A percentile compares a stretch with the other conserved stretches of the same genome.
Evolutionary conservation across 805 yeast species (phyloP).

Genomic region (Yamadazyma akitaensis): DNA sequence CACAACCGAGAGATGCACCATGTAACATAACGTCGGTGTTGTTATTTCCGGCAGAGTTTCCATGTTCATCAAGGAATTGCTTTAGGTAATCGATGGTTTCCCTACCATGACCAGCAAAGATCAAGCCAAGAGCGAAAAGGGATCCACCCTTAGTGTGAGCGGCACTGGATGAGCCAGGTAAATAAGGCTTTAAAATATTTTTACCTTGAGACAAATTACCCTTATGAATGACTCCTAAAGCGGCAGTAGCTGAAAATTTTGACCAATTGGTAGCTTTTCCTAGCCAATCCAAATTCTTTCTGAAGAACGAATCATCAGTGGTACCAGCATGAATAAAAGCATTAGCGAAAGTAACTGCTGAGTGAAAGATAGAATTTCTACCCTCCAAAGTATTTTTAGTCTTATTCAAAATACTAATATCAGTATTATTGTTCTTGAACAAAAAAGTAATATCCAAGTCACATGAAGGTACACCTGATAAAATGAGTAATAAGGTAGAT

Average conservation of each 20-base stretch:
- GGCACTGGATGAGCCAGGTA: constrained; percentile 78
- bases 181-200: constrained; percentile 80
- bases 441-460: constrained; percentile 88
- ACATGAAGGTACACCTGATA: constrained; percentile 91
- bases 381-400: constrained; percentile 83
- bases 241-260: constrained; percentile 95
- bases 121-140: constrained; percentile 85
- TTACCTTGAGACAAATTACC: constrained; percentile 92
- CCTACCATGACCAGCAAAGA: constrained; percentile 94
- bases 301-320: constrained; percentile 87
- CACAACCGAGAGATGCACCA: constrained; percentile 94
- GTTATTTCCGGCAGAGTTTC: constrained; percentile 60
- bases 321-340: constrained; percentile 97
- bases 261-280: constrained; percentile 99
- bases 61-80: constrained; percentile 62
- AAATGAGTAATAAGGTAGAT: constrained; percentile 58
- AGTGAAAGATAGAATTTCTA: constrained; percentile 89
- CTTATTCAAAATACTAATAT: constrained; percentile 73
- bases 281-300: constrained; percentile 90
- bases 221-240: constrained; percentile 93
- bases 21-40: constrained; percentile 83
- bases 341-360: constrained; percentile 91
- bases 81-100: constrained; percentile 80
- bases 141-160: constrained; percentile 96
- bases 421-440: constrained; percentile 83